Conservation (phyloP, 2,329 filamentous ascomycete species). For the Botrytis byssoidea region DNA sequence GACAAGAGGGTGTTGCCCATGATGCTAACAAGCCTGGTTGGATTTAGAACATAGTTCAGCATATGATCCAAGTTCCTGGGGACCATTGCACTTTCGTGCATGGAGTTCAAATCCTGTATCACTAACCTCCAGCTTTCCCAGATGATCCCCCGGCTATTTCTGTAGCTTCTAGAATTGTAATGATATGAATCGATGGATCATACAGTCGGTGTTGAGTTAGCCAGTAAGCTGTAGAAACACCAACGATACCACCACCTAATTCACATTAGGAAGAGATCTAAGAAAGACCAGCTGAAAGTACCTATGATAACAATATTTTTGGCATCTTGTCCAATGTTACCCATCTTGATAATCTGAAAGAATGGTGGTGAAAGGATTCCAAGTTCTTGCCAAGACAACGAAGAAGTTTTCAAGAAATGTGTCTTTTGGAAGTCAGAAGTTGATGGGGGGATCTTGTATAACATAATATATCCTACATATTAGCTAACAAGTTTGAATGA, state of each 20-base stretch:
- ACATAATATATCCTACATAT: not conserved
- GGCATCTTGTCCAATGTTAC: not conserved
- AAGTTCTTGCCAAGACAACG: not conserved
- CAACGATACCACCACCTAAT: constrained; percentile 78
- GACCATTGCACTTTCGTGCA: not conserved
- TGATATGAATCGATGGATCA: constrained; percentile 67
- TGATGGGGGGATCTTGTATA: not conserved
- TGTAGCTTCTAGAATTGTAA: constrained; percentile 82
- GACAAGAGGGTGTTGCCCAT: constrained; percentile 81
- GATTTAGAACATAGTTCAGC: not conserved
- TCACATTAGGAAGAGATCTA: not conserved
- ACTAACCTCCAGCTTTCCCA: constrained; percentile 78
- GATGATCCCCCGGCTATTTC: constrained; percentile 82
- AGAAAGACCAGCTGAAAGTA: not conserved
- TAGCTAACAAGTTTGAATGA: not conserved
- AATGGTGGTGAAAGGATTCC: not conserved
- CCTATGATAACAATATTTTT: constrained; percentile 12
- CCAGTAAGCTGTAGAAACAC: constrained; percentile 85
- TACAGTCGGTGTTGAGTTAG: constrained; percentile 80
- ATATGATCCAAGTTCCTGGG: not conserved
- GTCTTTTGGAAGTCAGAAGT: not conserved
- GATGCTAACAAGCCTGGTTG: constrained; percentile 61
- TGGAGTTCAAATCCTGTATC: not conserved
- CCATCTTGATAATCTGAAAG: not conserved
- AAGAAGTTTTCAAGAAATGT: not conserved